Percentiles rank a stretch among this genome's conserved stretches.
These are phyloP conservation scores for Xylaria telfairii DNA, from an alignment of 495 filamentous ascomycete species.

Conservation along the genomic window DNA sequence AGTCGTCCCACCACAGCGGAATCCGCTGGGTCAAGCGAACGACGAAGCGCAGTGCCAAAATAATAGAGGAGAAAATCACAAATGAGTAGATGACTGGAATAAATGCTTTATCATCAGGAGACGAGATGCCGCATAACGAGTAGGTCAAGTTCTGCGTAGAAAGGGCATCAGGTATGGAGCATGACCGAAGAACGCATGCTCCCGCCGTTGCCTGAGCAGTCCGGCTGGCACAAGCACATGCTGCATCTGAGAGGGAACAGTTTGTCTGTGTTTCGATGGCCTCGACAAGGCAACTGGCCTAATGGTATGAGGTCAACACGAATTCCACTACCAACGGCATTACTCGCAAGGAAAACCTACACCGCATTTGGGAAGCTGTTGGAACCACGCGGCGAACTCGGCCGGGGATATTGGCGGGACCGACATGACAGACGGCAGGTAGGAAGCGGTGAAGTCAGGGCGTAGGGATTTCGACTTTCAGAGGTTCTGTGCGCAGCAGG, in stretches of 20 bases:
- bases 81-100: slow-evolving; percentile 1
- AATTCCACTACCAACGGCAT: neutral
- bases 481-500: neutral
- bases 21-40: neutral
- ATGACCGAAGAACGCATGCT: neutral
- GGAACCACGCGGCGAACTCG: slow-evolving; percentile 2
- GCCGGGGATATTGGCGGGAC: slow-evolving; percentile 1
- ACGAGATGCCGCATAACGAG: neutral
- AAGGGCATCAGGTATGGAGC: slow-evolving; percentile 9
- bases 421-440: neutral
- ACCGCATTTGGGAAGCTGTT: neutral
- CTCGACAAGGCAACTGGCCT: slow-evolving; percentile 7
- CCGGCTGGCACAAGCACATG: slow-evolving; percentile 7
- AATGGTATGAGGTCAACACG: neutral
- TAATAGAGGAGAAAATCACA: neutral
- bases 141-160: neutral
- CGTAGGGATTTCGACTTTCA: neutral
- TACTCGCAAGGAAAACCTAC: neutral
- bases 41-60: slow-evolving; percentile 7
- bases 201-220: neutral
- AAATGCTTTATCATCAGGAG: neutral
- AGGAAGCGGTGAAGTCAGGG: neutral
- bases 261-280: slow-evolving; percentile 8
- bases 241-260: slow-evolving; percentile 1
- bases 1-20: slow-evolving; percentile 16